These are phyloP conservation scores for Coemansia sp. DNA, from an alignment of 192 early-diverging fungal species.

Conservation along the genomic window DNA sequence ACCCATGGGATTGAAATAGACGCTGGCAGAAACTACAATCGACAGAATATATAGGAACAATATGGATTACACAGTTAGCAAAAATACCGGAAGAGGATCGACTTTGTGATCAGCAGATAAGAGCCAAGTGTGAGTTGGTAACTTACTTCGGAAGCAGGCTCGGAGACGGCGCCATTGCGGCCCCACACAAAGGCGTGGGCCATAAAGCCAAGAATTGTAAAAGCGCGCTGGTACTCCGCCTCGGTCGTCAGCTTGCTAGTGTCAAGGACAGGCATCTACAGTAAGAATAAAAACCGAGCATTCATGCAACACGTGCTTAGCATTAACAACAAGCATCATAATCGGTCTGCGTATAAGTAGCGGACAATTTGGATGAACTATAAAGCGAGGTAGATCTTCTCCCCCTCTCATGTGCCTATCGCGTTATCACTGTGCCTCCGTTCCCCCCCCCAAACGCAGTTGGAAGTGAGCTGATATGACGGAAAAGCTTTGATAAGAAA, in stretches of 20 bases:
- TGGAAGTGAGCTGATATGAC: background rate
- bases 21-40: constrained; percentile 65
- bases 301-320: constrained; percentile 7
- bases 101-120: background rate
- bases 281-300: background rate
- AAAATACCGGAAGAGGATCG: background rate
- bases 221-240: constrained; percentile 85
- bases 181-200: constrained; percentile 94
- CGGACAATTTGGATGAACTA: background rate
- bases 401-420: constrained; percentile 10
- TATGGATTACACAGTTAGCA: background rate
- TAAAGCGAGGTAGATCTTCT: constrained; percentile 1
- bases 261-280: constrained; percentile 78
- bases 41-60: background rate
- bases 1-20: constrained; percentile 86
- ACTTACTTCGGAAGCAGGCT: constrained; percentile 64
- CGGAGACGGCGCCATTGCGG: constrained; percentile 68
- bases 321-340: background rate
- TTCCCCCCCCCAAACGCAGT: background rate
- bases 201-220: constrained; percentile 82
- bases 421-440: background rate
- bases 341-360: constrained; percentile 3
- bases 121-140: background rate
- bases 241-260: constrained; percentile 60
- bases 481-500: constrained; percentile 2